Conservation (phyloP, 2,329 filamentous ascomycete species). For the Xenoacremonium recifei region DNA sequence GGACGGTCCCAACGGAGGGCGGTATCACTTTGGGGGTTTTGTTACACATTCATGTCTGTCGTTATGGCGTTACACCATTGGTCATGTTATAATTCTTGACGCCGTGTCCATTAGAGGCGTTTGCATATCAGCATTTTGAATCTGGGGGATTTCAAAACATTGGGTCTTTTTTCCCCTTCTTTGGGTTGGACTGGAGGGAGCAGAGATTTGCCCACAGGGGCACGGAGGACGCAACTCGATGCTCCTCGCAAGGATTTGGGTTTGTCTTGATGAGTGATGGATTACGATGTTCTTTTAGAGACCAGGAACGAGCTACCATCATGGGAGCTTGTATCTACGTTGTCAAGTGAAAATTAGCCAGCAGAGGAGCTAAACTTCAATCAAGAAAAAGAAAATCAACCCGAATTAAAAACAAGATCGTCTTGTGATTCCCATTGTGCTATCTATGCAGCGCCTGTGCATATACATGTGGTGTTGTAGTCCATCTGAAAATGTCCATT, state of each 20-base stretch:
- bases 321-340: too few species aligned
- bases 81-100: constrained; percentile 6
- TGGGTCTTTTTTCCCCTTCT: constrained; percentile 4
- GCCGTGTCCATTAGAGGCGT: constrained; percentile 11
- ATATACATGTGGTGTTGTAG: too few species aligned
- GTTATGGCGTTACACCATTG: constrained; percentile 6
- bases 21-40: constrained; percentile 8
- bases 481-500: too few species aligned
- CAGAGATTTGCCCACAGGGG: not conserved
- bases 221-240: not conserved
- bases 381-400: too few species aligned
- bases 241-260: not conserved
- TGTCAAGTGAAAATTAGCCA: too few species aligned
- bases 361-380: too few species aligned
- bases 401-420: too few species aligned
- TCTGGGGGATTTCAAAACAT: constrained; percentile 8
- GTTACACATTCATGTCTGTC: constrained; percentile 9
- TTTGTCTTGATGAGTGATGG: constrained; percentile 11
- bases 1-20: not conserved
- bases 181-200: not conserved
- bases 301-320: too few species aligned
- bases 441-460: too few species aligned
- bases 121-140: constrained; percentile 5
- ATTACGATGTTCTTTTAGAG: constrained; percentile 12
- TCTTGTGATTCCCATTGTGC: too few species aligned